A percentile compares a stretch with the other conserved stretches of the same genome.
phyloP scores from a whole-genome alignment of 2,329 filamentous ascomycete genomes.

The Diaporthe citri region DNA sequence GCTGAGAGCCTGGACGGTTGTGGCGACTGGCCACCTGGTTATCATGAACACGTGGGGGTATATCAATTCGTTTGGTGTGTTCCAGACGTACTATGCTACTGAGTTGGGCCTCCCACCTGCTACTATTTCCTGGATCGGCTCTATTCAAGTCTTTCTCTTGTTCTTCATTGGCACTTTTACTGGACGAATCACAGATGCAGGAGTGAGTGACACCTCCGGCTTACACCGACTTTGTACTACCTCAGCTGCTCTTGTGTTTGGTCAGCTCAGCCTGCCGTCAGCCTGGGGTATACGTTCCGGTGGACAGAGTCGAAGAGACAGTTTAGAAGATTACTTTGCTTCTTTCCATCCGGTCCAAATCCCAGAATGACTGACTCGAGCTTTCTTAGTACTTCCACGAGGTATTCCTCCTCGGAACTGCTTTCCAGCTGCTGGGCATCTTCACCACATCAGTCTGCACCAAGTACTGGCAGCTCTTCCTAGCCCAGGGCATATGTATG shows the following conservation, averaged over 20 bases:
- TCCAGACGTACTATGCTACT: slow-evolving; percentile 65
- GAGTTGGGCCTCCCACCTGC: slow-evolving; percentile 56
- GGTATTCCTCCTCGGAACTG: slow-evolving; percentile 55
- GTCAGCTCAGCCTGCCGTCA: not conserved
- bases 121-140: slow-evolving; percentile 67
- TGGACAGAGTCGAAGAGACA: not conserved
- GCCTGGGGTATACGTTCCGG: not conserved
- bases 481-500: slow-evolving; percentile 67
- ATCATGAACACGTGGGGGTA: slow-evolving; percentile 68
- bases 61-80: slow-evolving; percentile 68
- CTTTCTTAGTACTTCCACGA: slow-evolving; percentile 55
- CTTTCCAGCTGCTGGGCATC: slow-evolving; percentile 59
- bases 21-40: slow-evolving; percentile 57
- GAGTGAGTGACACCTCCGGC: slow-evolving; percentile 42
- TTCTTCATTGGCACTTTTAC: slow-evolving; percentile 68
- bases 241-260: not conserved
- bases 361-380: not conserved
- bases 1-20: slow-evolving; percentile 59
- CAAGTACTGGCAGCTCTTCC: slow-evolving; percentile 67
- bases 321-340: not conserved
- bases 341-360: not conserved
- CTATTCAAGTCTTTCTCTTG: slow-evolving; percentile 65
- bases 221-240: not conserved
- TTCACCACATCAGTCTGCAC: slow-evolving; percentile 59
- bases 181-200: slow-evolving; percentile 66